phyloP scores from a whole-genome alignment of 1,139 yeast species.

The Kurtzmaniella quercitrusa region DNA sequence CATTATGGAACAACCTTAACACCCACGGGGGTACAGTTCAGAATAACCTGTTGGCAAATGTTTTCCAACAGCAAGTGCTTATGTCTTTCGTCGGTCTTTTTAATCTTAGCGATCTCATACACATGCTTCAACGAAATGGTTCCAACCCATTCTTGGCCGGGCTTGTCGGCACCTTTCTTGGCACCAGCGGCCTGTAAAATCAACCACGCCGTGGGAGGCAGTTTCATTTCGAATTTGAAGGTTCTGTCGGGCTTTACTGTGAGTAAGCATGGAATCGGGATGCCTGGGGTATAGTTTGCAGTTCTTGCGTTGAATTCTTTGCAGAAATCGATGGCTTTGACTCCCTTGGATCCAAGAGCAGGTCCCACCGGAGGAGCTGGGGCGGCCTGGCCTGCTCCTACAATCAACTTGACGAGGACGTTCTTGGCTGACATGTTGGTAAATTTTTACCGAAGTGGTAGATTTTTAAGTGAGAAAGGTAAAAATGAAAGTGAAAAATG shows the following conservation, averaged over 20 bases:
- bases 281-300: conserved; percentile 77
- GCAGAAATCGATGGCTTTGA: conserved; percentile 96
- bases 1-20: conserved; percentile 66
- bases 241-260: conserved; percentile 90
- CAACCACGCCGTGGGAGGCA: conserved; percentile 91
- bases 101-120: conserved; percentile 92
- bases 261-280: conserved; percentile 83
- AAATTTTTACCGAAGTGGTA: not conserved
- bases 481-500: not conserved
- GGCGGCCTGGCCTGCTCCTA: conserved; percentile 98
- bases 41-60: conserved; percentile 76
- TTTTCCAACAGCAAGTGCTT: conserved; percentile 65
- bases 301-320: conserved; percentile 98
- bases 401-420: conserved; percentile 79
- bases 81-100: conserved; percentile 82
- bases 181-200: conserved; percentile 78
- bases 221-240: conserved; percentile 78
- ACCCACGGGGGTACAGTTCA: conserved; percentile 87
- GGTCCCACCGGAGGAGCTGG: conserved; percentile 99
- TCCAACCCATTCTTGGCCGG: conserved; percentile 54
- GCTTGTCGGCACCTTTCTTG: conserved; percentile 71
- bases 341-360: conserved; percentile 97
- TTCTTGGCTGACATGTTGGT: conserved; percentile 18
- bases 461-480: not conserved
- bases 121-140: conserved; percentile 80